phyloP scores from a whole-genome alignment of 805 yeast genomes.

The Pichia nanzhaoensis region DNA sequence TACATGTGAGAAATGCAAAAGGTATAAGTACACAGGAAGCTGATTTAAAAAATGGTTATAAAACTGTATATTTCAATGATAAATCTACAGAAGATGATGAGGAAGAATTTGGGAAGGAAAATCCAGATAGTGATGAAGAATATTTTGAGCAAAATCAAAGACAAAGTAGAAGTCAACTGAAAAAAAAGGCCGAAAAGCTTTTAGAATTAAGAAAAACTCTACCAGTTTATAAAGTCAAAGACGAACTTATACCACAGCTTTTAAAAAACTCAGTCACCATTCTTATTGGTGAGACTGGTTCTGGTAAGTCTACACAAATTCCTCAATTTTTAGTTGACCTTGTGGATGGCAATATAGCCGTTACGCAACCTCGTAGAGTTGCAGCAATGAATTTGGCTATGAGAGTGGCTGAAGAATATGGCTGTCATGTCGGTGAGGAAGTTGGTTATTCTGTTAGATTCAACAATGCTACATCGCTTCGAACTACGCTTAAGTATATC shows the following conservation, averaged over 20 bases:
- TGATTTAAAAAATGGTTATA: background rate
- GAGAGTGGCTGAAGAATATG: slow-evolving; percentile 86
- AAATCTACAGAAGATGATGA: slow-evolving; percentile 16
- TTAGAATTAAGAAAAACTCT: slow-evolving; percentile 48
- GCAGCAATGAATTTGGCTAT: slow-evolving; percentile 93
- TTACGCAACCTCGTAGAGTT: slow-evolving; percentile 95
- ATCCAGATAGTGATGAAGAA: slow-evolving; percentile 22
- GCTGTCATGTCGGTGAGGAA: slow-evolving; percentile 65
- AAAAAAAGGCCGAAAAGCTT: slow-evolving; percentile 38
- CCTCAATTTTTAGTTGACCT: slow-evolving; percentile 79
- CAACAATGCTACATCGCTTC: slow-evolving; percentile 53
- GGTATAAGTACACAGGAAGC: background rate
- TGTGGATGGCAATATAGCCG: slow-evolving; percentile 55
- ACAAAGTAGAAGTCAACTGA: slow-evolving; percentile 20
- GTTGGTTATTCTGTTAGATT: slow-evolving; percentile 95
- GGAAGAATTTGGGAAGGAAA: slow-evolving; percentile 14
- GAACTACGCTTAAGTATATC: slow-evolving; percentile 72
- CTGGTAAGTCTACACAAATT: slow-evolving; percentile 95
- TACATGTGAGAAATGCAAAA: slow-evolving; percentile 1
- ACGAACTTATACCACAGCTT: slow-evolving; percentile 52
- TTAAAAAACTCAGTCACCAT: slow-evolving; percentile 59
- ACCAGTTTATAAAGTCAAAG: slow-evolving; percentile 73
- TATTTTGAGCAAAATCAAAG: slow-evolving; percentile 1
- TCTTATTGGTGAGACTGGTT: slow-evolving; percentile 94
- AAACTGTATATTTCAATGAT: slow-evolving; percentile 25